Conservation (phyloP, 2,329 filamentous ascomycete species). For the Cryphonectria carpinicola region DNA sequence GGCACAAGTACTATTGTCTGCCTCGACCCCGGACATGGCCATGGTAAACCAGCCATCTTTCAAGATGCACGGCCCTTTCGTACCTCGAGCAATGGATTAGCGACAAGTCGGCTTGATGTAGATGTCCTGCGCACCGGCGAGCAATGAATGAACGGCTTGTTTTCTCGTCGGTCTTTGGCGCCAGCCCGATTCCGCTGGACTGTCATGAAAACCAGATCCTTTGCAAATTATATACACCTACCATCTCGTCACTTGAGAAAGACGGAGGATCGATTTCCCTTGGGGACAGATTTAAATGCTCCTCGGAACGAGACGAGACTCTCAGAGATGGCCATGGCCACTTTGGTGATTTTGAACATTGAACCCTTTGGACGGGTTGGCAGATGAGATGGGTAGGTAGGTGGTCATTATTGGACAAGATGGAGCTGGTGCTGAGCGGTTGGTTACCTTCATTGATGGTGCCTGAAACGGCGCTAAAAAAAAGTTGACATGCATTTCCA, state of each 20-base stretch:
- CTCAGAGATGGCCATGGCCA: not conserved
- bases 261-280: not conserved
- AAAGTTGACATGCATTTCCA: not conserved
- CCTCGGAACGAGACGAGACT: not conserved
- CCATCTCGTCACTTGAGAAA: not conserved
- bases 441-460: not conserved
- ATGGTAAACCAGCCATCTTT: not conserved
- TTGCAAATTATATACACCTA: not conserved
- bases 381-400: not conserved
- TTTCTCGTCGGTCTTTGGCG: not conserved
- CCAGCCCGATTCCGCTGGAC: not conserved
- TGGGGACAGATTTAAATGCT: not conserved
- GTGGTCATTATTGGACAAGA: not conserved
- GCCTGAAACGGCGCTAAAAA: constrained; percentile 4
- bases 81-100: not conserved
- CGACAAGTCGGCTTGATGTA: not conserved
- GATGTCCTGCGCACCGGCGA: not conserved
- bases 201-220: not conserved
- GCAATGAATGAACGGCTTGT: not conserved
- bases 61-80: not conserved
- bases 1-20: not conserved
- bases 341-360: not conserved
- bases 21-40: not conserved
- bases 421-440: not conserved
- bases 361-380: not conserved